Conservation (phyloP, 257 asterid genomes). For the Forsythia suspensa region DNA sequence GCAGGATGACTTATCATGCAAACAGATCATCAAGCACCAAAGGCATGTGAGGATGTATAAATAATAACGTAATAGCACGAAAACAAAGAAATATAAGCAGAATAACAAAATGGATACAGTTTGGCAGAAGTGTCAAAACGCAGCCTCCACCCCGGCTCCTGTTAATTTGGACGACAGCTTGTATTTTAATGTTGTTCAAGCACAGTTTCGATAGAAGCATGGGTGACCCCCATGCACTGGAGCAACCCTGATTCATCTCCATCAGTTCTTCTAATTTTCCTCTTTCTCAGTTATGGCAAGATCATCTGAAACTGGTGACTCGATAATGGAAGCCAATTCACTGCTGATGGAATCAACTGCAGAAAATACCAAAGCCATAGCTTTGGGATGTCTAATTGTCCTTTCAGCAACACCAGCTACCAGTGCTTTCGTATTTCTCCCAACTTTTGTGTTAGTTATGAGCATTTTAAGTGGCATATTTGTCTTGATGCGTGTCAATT, state of each 20-base stretch:
- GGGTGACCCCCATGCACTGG: slow-evolving; percentile 97
- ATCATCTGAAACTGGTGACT: slow-evolving; percentile 78
- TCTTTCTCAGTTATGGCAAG: slow-evolving; percentile 91
- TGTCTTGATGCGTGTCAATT: slow-evolving; percentile 74
- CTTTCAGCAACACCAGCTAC: slow-evolving; percentile 86
- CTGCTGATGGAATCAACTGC: slow-evolving; percentile 89
- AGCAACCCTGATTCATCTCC: slow-evolving; percentile 95
- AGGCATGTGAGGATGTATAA: too few relatives aligned
- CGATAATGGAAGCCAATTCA: slow-evolving; percentile 78
- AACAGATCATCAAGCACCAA: too few relatives aligned
- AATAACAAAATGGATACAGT: slow-evolving; percentile 64
- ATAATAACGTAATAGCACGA: not conserved
- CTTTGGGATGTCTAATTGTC: slow-evolving; percentile 68
- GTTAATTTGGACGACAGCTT: slow-evolving; percentile 83
- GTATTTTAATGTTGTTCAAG: slow-evolving; percentile 69
- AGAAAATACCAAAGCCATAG: slow-evolving; percentile 77
- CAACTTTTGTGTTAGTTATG: slow-evolving; percentile 86
- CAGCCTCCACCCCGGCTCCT: slow-evolving; percentile 99
- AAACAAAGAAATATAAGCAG: slow-evolving; percentile 9
- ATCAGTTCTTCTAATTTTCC: slow-evolving; percentile 78
- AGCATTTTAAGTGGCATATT: slow-evolving; percentile 97
- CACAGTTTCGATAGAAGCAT: slow-evolving; percentile 81
- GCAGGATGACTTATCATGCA: too few relatives aligned
- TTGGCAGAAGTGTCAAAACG: slow-evolving; percentile 83
- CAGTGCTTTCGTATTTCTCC: slow-evolving; percentile 85